Percentiles rank a stretch among this genome's conserved stretches.
Evolutionary conservation across 2,329 filamentous ascomycete genomes (phyloP).

Genomic region (Nemania sp.): DNA sequence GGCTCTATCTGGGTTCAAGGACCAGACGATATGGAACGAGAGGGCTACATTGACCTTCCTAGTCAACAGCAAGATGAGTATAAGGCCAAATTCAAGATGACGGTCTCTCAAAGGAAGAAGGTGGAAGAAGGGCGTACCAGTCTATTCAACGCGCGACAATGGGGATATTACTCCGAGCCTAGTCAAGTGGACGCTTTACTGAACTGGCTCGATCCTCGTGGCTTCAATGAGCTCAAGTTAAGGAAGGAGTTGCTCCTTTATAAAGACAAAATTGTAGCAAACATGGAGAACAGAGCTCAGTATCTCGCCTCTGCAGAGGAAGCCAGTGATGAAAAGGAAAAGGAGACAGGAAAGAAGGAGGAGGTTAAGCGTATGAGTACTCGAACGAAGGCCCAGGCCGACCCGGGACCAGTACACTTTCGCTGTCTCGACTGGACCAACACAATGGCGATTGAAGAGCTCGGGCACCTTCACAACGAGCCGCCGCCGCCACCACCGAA

Average conservation of each 20-base stretch:
- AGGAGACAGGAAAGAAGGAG: conserved; percentile 44
- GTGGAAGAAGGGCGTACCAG: conserved; percentile 83
- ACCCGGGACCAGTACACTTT: conserved; percentile 52
- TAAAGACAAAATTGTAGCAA: conserved; percentile 73
- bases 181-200: conserved; percentile 78
- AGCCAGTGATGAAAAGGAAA: conserved; percentile 39
- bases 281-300: conserved; percentile 79
- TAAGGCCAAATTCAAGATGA: conserved; percentile 76
- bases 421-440: conserved; percentile 61
- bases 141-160: conserved; percentile 77
- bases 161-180: conserved; percentile 88
- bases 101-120: conserved; percentile 81
- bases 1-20: conserved; percentile 96
- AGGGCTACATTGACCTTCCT: conserved; percentile 81
- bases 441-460: conserved; percentile 59
- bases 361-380: conserved; percentile 52
- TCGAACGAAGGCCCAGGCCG: conserved; percentile 51
- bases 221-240: conserved; percentile 83
- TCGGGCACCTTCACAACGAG: conserved; percentile 62
- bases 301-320: conserved; percentile 63
- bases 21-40: conserved; percentile 83
- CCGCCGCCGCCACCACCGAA: conserved; percentile 58
- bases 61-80: conserved; percentile 76
- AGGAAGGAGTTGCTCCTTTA: conserved; percentile 83
- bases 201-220: conserved; percentile 85